Evolutionary conservation across 1,139 yeast genomes (phyloP).

Genomic region (Nakaseomyces bracarensis): DNA sequence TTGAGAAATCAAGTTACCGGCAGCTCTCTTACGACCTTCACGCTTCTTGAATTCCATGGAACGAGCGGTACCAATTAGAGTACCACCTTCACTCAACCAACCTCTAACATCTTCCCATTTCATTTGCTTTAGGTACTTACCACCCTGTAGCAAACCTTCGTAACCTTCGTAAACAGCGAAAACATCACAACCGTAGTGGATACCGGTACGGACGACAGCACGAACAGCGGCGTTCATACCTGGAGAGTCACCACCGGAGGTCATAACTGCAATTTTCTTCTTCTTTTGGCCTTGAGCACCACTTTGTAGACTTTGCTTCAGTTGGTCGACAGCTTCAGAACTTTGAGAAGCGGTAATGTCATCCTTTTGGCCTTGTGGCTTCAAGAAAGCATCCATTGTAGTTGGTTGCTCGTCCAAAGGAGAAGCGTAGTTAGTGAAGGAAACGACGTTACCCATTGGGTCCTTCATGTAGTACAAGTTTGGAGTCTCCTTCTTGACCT

Average conservation of each 20-base stretch:
- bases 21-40: slow-evolving; percentile 58
- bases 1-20: slow-evolving; percentile 56
- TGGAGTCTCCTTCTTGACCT: slow-evolving; percentile 25
- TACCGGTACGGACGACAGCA: slow-evolving; percentile 70
- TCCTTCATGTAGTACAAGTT: slow-evolving; percentile 37
- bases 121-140: slow-evolving; percentile 56
- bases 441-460: slow-evolving; percentile 49
- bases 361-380: slow-evolving; percentile 11
- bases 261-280: slow-evolving; percentile 72
- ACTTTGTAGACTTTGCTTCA: slow-evolving; percentile 18
- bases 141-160: slow-evolving; percentile 67
- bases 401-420: slow-evolving; percentile 33
- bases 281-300: slow-evolving; percentile 21
- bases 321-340: slow-evolving; percentile 13
- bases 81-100: slow-evolving; percentile 68
- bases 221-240: slow-evolving; percentile 82
- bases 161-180: slow-evolving; percentile 73
- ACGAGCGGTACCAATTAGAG: slow-evolving; percentile 75
- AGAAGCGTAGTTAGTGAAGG: slow-evolving; percentile 36
- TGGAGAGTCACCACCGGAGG: slow-evolving; percentile 83
- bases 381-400: slow-evolving; percentile 29
- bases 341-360: slow-evolving; percentile 25
- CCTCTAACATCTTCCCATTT: slow-evolving; percentile 73
- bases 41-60: slow-evolving; percentile 61
- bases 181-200: slow-evolving; percentile 62